Evolutionary conservation across 805 yeast species (phyloP).

Genomic region (Wickerhamomyces subpelliculosus): DNA sequence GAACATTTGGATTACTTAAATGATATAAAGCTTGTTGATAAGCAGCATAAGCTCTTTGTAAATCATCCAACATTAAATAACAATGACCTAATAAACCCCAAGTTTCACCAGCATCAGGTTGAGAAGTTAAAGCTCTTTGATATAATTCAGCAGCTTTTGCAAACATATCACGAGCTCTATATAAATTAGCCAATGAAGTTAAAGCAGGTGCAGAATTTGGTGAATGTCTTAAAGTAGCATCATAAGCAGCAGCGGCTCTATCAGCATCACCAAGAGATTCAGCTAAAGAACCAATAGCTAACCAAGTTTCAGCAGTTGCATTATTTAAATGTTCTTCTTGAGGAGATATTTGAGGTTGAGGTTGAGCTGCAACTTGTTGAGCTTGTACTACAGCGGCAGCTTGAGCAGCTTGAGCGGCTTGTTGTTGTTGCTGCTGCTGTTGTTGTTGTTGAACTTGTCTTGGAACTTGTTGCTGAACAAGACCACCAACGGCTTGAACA

Average conservation of each 20-base stretch:
- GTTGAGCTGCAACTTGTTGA: conserved; percentile 11
- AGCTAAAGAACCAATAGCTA: conserved; percentile 83
- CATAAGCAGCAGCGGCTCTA: conserved; percentile 82
- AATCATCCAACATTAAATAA: conserved; percentile 91
- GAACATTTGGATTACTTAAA: conserved; percentile 88
- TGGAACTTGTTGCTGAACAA: neutral
- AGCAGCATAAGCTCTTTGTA: conserved; percentile 92
- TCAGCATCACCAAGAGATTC: conserved; percentile 86
- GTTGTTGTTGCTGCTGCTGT: neutral
- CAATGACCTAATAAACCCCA: conserved; percentile 98
- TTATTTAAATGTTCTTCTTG: conserved; percentile 27
- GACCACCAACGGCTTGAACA: too few relatives aligned
- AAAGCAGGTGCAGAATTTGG: conserved; percentile 84
- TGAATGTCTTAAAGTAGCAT: conserved; percentile 76
- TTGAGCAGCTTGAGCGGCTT: neutral
- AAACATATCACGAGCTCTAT: conserved; percentile 83
- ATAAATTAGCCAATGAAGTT: conserved; percentile 80
- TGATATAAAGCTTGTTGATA: conserved; percentile 94
- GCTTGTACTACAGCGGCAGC: conserved; percentile 7
- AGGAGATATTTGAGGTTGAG: conserved; percentile 24
- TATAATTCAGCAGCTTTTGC: conserved; percentile 92
- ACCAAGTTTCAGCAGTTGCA: conserved; percentile 80
- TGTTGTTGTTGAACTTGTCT: neutral
- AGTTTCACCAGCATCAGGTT: conserved; percentile 88
- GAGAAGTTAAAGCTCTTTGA: conserved; percentile 74